Percentiles rank a stretch among this genome's conserved stretches.
phyloP scores from a whole-genome alignment of 2,329 filamentous ascomycete species.

The Thermothelomyces thermophilus region DNA sequence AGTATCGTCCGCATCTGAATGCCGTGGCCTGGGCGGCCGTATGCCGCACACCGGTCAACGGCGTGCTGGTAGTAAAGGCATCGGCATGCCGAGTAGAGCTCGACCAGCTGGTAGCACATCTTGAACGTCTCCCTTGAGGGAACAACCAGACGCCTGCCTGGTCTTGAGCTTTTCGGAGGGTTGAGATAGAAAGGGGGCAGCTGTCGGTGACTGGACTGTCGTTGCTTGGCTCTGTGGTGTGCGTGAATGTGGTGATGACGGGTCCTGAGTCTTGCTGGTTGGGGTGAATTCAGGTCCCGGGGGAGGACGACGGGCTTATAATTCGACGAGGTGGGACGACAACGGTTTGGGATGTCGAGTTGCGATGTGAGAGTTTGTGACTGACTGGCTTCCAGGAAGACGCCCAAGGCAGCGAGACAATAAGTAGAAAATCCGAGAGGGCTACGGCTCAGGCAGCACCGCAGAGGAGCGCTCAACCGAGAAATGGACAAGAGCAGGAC shows the following conservation, averaged over 20 bases:
- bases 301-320: background rate
- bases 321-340: background rate
- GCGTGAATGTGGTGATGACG: conserved; percentile 5
- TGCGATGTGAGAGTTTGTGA: conserved; percentile 1
- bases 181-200: too few relatives aligned
- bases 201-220: too few relatives aligned
- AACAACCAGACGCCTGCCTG: background rate
- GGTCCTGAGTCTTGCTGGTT: conserved; percentile 5
- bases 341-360: background rate
- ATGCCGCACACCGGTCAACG: conserved; percentile 72
- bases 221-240: background rate
- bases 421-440: conserved; percentile 17
- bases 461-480: conserved; percentile 2
- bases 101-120: conserved; percentile 85
- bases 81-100: conserved; percentile 78
- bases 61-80: conserved; percentile 86
- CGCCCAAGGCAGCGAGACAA: conserved; percentile 5
- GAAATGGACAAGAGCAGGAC: conserved; percentile 15
- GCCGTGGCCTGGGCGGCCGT: conserved; percentile 65
- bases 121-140: conserved; percentile 21
- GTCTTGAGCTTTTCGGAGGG: background rate
- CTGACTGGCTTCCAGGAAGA: conserved; percentile 12
- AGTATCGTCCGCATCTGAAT: conserved; percentile 70
- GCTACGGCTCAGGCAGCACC: conserved; percentile 12
- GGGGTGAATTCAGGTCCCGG: too few relatives aligned